Conservation (phyloP, 805 yeast species). For the Phaffomyces antillensis region DNA sequence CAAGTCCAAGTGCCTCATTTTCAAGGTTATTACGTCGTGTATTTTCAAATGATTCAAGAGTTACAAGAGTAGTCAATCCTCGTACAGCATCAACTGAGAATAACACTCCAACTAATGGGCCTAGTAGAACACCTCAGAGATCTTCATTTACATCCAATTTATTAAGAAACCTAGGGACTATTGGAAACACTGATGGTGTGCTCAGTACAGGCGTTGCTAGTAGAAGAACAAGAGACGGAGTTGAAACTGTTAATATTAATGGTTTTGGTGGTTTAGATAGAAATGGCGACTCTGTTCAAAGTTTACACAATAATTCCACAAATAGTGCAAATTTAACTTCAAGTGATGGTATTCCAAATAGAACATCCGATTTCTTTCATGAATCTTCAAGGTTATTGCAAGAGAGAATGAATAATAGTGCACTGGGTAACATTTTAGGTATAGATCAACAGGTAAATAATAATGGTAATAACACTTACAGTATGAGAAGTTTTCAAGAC, state of each 20-base stretch:
- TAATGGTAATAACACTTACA: background rate
- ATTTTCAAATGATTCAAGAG: too few species aligned
- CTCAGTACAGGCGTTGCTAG: conserved; percentile 19
- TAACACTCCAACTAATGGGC: background rate
- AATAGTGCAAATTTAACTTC: background rate
- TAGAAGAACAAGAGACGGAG: conserved; percentile 19
- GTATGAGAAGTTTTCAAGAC: background rate
- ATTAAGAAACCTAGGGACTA: conserved; percentile 5
- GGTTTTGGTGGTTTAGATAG: background rate
- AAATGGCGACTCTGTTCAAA: background rate
- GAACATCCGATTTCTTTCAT: conserved; percentile 1
- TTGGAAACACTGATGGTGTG: conserved; percentile 6
- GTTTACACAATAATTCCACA: too few species aligned
- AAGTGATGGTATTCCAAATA: background rate
- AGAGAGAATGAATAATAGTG: conserved; percentile 2
- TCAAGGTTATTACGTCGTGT: background rate
- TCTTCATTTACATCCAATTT: conserved; percentile 7
- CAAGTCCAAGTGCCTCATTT: background rate
- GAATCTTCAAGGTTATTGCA: conserved; percentile 6
- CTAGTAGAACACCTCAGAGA: conserved; percentile 3
- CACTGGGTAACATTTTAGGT: background rate
- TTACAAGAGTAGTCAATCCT: background rate
- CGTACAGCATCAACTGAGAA: background rate
- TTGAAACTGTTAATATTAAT: conserved; percentile 15
- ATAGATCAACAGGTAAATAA: background rate